These are phyloP conservation scores for Apiospora kogelbergensis DNA, from an alignment of 2,329 filamentous ascomycete genomes.

Conservation along the genomic window DNA sequence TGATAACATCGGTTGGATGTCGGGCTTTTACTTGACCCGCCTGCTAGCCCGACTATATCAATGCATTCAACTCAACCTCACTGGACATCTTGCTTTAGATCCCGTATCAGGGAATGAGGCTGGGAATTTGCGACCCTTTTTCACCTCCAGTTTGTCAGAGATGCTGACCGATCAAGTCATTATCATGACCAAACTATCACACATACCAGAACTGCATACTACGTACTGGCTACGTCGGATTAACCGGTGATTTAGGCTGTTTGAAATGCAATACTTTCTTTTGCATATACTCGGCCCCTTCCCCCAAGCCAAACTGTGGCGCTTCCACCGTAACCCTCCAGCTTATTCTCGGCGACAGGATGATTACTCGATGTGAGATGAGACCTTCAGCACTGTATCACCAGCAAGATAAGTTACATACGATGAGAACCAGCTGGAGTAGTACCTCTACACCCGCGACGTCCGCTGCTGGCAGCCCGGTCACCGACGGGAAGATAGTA, in stretches of 20 bases:
- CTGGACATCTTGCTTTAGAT: background rate
- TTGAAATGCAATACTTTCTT: background rate
- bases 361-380: constrained; percentile 19
- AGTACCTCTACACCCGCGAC: no score
- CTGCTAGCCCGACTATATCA: background rate
- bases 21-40: background rate
- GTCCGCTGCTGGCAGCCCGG: constrained; percentile 45
- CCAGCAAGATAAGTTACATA: no score
- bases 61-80: background rate
- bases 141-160: background rate
- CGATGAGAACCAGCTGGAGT: no score
- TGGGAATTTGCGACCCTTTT: background rate
- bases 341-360: background rate
- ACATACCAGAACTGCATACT: background rate
- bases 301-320: background rate
- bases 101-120: background rate
- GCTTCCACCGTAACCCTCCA: background rate
- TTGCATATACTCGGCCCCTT: background rate
- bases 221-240: background rate
- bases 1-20: background rate
- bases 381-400: no score
- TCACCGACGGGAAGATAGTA: constrained; percentile 50
- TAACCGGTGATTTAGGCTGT: background rate
- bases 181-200: background rate
- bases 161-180: background rate